Evolutionary conservation across 441 rosid genomes (phyloP), one percentile per base, ranked within the genome.

Genomic region (Omphalea diandra): DNA sequence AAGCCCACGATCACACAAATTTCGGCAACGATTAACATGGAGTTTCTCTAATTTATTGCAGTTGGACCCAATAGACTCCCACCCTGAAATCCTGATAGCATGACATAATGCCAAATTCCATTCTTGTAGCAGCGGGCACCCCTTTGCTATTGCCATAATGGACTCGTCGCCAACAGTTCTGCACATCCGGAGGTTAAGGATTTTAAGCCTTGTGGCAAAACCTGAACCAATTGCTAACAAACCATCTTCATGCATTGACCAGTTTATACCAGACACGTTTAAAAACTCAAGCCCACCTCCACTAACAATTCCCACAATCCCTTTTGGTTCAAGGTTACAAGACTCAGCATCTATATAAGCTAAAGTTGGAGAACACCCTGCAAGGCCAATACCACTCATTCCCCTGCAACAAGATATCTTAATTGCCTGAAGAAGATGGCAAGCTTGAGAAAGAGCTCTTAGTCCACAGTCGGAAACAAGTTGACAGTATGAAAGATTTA

Each of bases 251-350:
- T 26, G 46, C 43, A 79, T 74, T 24, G 43, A 53, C 64, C 70
- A 69, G 73, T 67, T 72, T 12, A 77, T 7, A 24, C 82, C 68
- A 54, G 87, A 74, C 5, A 90, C 46, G 55, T 88, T 83, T 20
- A 91, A 74, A 78, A 77, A 83, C 80, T 86, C 86, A n/a, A 91
- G 79, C 67, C 98, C 94, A 0, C 94, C 89, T 46, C 97, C 94
- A 52, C 97, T 84, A 43, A 90, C 81, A 40, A 90, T 88, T 36
- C 79, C 90, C 7, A 33, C 52, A 55, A 90, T 68, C 62, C 97
- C 95, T 54, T 84, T 78, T 0, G 84, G 82, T 31, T 78, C 77
- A 70, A 94, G 83, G 69, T 73, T 76, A 79, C 94, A 88, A 64
- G 77, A 83, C 32, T 85, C 92, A 0, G 89, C 94, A 68, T 90